Evolutionary conservation across 306 rosid species (phyloP).

Genomic region (Fragaria iinumae): DNA sequence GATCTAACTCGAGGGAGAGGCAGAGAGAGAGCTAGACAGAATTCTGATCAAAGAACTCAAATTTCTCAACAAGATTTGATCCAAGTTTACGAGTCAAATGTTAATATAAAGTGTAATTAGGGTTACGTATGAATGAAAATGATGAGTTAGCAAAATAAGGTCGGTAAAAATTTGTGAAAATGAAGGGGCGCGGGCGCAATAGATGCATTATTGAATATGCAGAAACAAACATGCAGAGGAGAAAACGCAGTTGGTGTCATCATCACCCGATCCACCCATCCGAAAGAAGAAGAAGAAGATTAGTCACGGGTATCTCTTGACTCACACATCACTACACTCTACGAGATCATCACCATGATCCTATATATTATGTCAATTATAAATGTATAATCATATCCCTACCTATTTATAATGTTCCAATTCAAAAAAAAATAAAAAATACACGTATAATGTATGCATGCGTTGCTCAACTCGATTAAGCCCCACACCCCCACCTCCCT

Average conservation of each 20-base stretch:
- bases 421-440: not conserved
- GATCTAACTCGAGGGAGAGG: slow-evolving; percentile 1
- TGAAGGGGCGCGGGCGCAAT: not conserved
- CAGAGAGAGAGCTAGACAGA: not conserved
- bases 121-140: not conserved
- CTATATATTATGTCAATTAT: not conserved
- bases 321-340: slow-evolving; percentile 23
- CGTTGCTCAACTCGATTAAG: slow-evolving; percentile 21
- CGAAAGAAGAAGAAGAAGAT: slow-evolving; percentile 3
- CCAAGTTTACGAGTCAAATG: not conserved
- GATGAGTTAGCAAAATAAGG: not conserved
- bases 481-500: slow-evolving; percentile 42
- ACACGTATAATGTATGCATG: not conserved
- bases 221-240: not conserved
- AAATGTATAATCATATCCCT: not conserved
- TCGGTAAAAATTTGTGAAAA: not conserved
- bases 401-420: not conserved
- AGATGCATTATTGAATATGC: not conserved
- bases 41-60: not conserved
- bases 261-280: slow-evolving; percentile 11
- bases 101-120: not conserved
- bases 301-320: slow-evolving; percentile 91
- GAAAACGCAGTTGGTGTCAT: slow-evolving; percentile 34
- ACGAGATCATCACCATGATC: not conserved
- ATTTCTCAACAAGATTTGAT: not conserved